Conservation (phyloP, 2,329 filamentous ascomycete species). For the Parastagonospora avenae region DNA sequence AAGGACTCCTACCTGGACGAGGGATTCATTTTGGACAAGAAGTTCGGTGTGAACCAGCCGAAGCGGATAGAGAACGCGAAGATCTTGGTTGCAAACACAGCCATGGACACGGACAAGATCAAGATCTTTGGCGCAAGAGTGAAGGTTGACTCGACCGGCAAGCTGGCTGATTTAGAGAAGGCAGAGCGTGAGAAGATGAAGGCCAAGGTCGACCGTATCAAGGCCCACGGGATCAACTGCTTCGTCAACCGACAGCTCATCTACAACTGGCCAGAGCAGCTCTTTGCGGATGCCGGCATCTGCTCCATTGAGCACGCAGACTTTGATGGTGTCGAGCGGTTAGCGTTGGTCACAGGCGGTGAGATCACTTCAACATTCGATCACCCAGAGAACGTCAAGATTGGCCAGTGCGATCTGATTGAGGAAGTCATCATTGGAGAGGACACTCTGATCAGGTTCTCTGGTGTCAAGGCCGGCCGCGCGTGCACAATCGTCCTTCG, state of each 20-base stretch:
- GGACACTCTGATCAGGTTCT: constrained; percentile 97
- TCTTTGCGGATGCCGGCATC: constrained; percentile 97
- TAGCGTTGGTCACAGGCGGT: constrained; percentile 93
- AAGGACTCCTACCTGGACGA: constrained; percentile 97
- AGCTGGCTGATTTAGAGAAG: constrained; percentile 97
- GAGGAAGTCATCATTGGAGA: constrained; percentile 99
- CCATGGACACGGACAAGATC: constrained; percentile 99
- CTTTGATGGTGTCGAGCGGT: constrained; percentile 94
- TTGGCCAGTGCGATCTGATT: constrained; percentile 92
- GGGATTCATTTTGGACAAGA: constrained; percentile 98
- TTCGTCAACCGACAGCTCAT: constrained; percentile 99
- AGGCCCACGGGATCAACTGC: constrained; percentile 98
- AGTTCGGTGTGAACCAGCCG: constrained; percentile 97
- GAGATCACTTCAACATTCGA: constrained; percentile 98
- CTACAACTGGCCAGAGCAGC: constrained; percentile 99
- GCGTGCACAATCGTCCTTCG: constrained; percentile 97
- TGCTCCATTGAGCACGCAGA: constrained; percentile 99
- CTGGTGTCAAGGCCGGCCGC: constrained; percentile 88
- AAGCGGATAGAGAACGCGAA: constrained; percentile 98
- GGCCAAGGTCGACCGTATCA: constrained; percentile 98
- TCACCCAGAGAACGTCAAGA: constrained; percentile 94
- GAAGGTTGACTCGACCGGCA: constrained; percentile 94
- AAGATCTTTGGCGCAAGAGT: constrained; percentile 98
- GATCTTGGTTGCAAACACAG: constrained; percentile 96
- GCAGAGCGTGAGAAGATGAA: constrained; percentile 99